Percentiles rank a stretch among this genome's conserved stretches.
phyloP scores from a whole-genome alignment of 192 early-diverging fungal genomes.

The Backusella westeae region DNA sequence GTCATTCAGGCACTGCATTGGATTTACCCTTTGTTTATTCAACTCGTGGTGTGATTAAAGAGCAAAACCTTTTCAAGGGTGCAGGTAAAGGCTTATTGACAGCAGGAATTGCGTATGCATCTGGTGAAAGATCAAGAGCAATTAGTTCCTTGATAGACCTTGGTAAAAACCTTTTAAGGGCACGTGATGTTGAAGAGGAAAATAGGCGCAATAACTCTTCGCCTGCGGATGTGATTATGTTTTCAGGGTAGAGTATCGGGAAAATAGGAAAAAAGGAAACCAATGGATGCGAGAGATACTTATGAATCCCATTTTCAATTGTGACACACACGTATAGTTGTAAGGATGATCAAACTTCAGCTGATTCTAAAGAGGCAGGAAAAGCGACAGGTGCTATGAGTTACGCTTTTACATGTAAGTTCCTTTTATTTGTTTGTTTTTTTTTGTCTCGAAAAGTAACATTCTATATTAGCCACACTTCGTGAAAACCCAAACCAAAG shows the following conservation, averaged over 20 bases:
- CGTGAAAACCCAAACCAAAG: constrained; percentile 56
- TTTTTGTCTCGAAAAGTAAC: not conserved
- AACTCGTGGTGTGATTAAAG: constrained; percentile 59
- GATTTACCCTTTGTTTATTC: constrained; percentile 81
- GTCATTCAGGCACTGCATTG: constrained; percentile 80
- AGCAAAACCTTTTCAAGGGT: constrained; percentile 41
- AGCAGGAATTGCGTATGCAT: constrained; percentile 47
- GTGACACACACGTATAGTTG: constrained; percentile 40
- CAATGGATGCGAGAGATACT: not conserved
- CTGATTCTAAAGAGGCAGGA: constrained; percentile 60
- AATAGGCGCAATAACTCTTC: constrained; percentile 39
- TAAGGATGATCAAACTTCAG: constrained; percentile 78
- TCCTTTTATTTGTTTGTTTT: not conserved
- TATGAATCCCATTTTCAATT: not conserved
- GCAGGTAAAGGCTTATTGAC: constrained; percentile 43
- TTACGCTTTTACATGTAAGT: constrained; percentile 65
- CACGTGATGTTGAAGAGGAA: constrained; percentile 25
- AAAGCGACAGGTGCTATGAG: constrained; percentile 73
- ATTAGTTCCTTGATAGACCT: constrained; percentile 39
- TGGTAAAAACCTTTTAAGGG: constrained; percentile 42
- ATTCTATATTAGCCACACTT: constrained; percentile 34
- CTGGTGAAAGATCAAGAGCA: constrained; percentile 39
- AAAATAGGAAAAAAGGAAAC: not conserved
- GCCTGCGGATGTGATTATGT: constrained; percentile 73
- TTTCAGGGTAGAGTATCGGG: constrained; percentile 56